A percentile compares a stretch with the other conserved stretches of the same genome.
Conservation (phyloP, 2,329 filamentous ascomycete species). For the Tolypocladium pustulatum region DNA sequence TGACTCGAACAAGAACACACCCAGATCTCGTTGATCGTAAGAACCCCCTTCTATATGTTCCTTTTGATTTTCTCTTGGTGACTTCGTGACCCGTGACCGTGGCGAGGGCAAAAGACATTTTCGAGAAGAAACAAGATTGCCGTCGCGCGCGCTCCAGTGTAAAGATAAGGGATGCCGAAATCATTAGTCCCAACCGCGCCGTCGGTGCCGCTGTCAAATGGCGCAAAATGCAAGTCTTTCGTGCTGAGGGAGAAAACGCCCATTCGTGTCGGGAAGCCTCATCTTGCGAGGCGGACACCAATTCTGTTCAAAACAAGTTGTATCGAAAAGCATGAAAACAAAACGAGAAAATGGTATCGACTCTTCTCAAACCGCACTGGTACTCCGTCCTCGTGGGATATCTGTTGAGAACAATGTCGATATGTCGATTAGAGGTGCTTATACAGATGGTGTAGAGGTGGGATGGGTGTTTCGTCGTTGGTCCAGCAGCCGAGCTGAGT, state of each 20-base stretch:
- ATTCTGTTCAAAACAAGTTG: constrained; percentile 14
- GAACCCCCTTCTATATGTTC: constrained; percentile 34
- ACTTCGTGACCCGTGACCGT: constrained; percentile 35
- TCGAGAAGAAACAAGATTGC: constrained; percentile 5
- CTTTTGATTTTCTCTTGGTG: constrained; percentile 32
- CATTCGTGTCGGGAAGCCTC: constrained; percentile 32
- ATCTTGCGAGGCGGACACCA: constrained; percentile 21
- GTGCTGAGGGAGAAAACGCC: constrained; percentile 19
- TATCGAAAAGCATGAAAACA: constrained; percentile 14
- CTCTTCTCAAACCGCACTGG: constrained; percentile 31
- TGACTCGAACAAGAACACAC: constrained; percentile 27
- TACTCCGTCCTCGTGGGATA: constrained; percentile 19
- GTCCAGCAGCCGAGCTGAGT: constrained; percentile 17
- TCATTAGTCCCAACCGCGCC: constrained; percentile 7
- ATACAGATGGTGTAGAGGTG: constrained; percentile 24
- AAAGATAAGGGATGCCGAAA: constrained; percentile 9
- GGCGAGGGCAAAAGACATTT: constrained; percentile 20
- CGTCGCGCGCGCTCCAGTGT: constrained; percentile 9
- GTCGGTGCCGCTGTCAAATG: constrained; percentile 6
- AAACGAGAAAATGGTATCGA: constrained; percentile 34
- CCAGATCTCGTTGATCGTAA: constrained; percentile 18
- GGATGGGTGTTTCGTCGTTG: constrained; percentile 15
- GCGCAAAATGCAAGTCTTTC: constrained; percentile 11
- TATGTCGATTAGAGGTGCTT: constrained; percentile 40
- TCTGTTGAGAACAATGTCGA: constrained; percentile 19